Evolutionary conservation across 805 yeast genomes (phyloP), one percentile per base, ranked within the genome.

Genomic region (Candida corydali): DNA sequence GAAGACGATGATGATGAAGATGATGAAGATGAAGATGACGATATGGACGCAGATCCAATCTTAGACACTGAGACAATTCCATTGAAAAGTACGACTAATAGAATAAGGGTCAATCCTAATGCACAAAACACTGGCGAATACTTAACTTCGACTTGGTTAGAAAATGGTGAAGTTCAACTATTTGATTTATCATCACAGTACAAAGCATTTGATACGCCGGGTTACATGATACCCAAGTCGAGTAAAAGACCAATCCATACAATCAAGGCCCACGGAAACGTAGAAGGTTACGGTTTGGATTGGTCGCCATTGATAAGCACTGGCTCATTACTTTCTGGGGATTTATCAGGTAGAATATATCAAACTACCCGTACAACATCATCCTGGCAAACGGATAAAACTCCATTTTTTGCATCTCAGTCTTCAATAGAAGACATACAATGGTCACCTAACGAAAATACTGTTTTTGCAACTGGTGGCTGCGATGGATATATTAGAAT

Each of bases 251-350:
- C 98, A 14, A 55, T 79, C 8, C 89, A 88, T 63, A 87, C 95
- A 5, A 70, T 93, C 41, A 76, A 76, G 52, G 73, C 65, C 45
- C 98, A 93, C 57, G 97, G 97, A 17, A 82, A 82, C 47, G 95
- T 86, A n/a, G 98, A 93, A 65, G 98, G 98, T 24, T 93, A 87
- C 54, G 98, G 96, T 11, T 60, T 93, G 30, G 98, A 91, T 61
- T 93, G 98, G 98, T 86, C 95, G 1, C 96, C 97, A 29, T 65
- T 83, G 45, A 75, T 80, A 42, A 73, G 73, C 46, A 76, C 86
- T 3, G 98, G 98, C 16, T 73, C 88, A 1, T 65, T 93, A 43
- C 69, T 93, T 39, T 76, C 94, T 3, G 98, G 98, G 51, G 98
- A 93, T 58, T 69, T 86, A 46, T 66, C 83, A 15, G 98, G 98